Evolutionary conservation across 2,329 filamentous ascomycete genomes (phyloP).

Genomic region (Fusarium zealandicum): DNA sequence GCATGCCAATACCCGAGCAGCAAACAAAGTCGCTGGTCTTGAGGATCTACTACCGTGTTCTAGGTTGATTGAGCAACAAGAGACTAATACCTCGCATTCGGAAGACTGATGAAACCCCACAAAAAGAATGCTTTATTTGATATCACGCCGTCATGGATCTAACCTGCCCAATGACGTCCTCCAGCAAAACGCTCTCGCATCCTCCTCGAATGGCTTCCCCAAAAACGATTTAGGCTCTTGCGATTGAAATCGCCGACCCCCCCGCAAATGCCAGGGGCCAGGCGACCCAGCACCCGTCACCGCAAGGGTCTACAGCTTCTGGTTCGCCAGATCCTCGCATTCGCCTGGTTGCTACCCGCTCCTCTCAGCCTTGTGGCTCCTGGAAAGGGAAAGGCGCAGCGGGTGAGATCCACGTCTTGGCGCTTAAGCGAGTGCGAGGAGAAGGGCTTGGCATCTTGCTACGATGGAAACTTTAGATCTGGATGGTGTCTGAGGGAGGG

Average conservation of each 20-base stretch:
- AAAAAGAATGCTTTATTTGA: background rate
- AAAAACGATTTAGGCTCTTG: conserved; percentile 13
- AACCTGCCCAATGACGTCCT: conserved; percentile 7
- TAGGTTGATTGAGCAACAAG: too few relatives aligned
- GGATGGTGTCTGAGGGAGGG: background rate
- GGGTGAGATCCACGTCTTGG: conserved; percentile 2
- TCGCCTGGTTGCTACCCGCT: conserved; percentile 10
- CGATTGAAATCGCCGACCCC: background rate
- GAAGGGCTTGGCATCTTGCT: too few relatives aligned
- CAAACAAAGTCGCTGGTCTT: too few relatives aligned
- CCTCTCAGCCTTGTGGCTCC: conserved; percentile 22
- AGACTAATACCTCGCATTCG: conserved; percentile 12
- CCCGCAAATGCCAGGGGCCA: too few relatives aligned
- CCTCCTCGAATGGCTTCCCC: conserved; percentile 24
- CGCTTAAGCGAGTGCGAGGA: conserved; percentile 21
- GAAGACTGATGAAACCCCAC: background rate
- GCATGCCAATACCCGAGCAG: too few relatives aligned
- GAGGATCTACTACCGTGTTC: too few relatives aligned
- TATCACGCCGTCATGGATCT: conserved; percentile 31
- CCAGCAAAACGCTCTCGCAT: background rate
- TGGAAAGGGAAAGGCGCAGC: background rate
- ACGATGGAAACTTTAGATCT: too few relatives aligned
- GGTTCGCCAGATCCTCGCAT: conserved; percentile 18
- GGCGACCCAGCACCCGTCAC: conserved; percentile 20
- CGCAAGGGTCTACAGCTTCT: background rate